Percentiles rank a stretch among this genome's conserved stretches.
phyloP scores from a whole-genome alignment of 1,139 yeast genomes.

The Meyerozyma smithsonii region DNA sequence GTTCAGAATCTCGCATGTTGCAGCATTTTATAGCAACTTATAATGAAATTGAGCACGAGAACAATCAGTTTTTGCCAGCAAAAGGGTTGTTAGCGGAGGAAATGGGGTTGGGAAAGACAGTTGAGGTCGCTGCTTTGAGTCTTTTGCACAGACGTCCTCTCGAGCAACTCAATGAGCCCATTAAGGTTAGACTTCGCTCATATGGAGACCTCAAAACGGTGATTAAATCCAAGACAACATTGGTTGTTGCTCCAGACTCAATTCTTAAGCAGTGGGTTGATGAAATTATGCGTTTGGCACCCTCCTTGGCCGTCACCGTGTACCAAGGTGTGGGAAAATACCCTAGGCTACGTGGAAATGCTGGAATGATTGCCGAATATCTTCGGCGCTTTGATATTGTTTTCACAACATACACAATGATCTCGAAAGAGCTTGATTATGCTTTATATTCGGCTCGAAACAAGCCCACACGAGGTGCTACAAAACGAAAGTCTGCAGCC shows the following conservation, averaged over 20 bases:
- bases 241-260: slow-evolving; percentile 81
- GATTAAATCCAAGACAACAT: slow-evolving; percentile 58
- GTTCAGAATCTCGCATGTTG: slow-evolving; percentile 27
- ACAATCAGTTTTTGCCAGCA: slow-evolving; percentile 35
- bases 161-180: slow-evolving; percentile 38
- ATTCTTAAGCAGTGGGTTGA: slow-evolving; percentile 80
- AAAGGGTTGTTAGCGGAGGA: slow-evolving; percentile 81
- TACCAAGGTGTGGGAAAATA: slow-evolving; percentile 58
- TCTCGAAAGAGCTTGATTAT: slow-evolving; percentile 74
- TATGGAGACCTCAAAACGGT: slow-evolving; percentile 41
- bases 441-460: slow-evolving; percentile 65
- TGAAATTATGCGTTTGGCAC: slow-evolving; percentile 61
- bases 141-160: slow-evolving; percentile 51
- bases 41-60: slow-evolving; percentile 9
- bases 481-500: slow-evolving; percentile 11
- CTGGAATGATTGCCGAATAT: slow-evolving; percentile 41
- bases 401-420: slow-evolving; percentile 67
- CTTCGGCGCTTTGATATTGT: slow-evolving; percentile 68
- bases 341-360: slow-evolving; percentile 38
- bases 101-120: slow-evolving; percentile 95
- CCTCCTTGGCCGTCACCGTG: slow-evolving; percentile 50
- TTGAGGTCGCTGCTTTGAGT: slow-evolving; percentile 69
- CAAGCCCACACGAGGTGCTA: slow-evolving; percentile 45
- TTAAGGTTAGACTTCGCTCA: slow-evolving; percentile 30
- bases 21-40: slow-evolving; percentile 21